Conservation (phyloP, 2,329 filamentous ascomycete genomes). For the Aspergillus brasiliensis region DNA sequence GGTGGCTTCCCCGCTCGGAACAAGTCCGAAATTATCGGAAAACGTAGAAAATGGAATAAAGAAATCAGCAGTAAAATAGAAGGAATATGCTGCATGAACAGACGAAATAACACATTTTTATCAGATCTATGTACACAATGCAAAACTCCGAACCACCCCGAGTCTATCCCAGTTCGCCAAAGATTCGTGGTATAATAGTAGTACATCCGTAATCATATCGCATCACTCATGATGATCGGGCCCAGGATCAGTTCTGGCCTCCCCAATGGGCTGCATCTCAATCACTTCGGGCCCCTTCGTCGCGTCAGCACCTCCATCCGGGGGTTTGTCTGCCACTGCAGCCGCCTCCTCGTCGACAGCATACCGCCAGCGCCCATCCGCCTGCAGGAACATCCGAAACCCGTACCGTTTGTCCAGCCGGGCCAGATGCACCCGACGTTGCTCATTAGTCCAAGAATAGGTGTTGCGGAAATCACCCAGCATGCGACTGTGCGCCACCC, state of each 20-base stretch:
- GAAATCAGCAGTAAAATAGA: no score
- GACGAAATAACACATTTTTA: no score
- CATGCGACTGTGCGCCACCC: slow-evolving; percentile 39
- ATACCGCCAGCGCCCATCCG: slow-evolving; percentile 34
- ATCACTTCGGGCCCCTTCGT: slow-evolving; percentile 17
- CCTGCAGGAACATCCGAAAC: slow-evolving; percentile 34
- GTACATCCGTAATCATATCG: slow-evolving; percentile 15
- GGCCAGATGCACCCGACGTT: slow-evolving; percentile 30
- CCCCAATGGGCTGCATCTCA: slow-evolving; percentile 15
- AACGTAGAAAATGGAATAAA: no score
- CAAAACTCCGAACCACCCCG: no score
- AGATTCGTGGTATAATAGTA: background rate
- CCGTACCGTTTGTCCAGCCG: slow-evolving; percentile 34
- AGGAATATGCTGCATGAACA: no score
- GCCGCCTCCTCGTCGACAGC: slow-evolving; percentile 35
- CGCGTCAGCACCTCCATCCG: background rate
- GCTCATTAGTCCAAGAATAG: slow-evolving; percentile 30
- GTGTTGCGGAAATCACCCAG: slow-evolving; percentile 33
- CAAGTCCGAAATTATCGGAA: no score
- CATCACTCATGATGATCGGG: slow-evolving; percentile 19
- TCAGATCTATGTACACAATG: no score
- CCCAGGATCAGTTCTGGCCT: background rate
- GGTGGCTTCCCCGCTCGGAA: no score
- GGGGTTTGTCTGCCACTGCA: slow-evolving; percentile 2
- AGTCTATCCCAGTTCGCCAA: no score